phyloP scores from a whole-genome alignment of 805 yeast species.

The Wickerhamomyces bovis region DNA sequence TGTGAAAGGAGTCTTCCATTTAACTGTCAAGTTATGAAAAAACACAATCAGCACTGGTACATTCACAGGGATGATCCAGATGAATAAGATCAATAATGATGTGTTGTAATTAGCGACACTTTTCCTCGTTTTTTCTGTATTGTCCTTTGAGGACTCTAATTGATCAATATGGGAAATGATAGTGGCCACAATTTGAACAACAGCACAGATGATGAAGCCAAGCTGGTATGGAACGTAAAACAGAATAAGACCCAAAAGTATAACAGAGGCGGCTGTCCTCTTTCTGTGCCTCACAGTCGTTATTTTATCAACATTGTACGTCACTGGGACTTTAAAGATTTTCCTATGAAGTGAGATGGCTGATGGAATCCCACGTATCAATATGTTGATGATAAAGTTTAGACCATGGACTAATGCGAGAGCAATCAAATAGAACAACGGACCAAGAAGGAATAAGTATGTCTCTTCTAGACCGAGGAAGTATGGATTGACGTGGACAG shows the following conservation, averaged over 20 bases:
- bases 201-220: conserved; percentile 55
- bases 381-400: neutral
- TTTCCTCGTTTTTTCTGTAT: conserved; percentile 11
- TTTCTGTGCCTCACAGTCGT: conserved; percentile 10
- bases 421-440: conserved; percentile 44
- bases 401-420: conserved; percentile 32
- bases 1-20: conserved; percentile 79
- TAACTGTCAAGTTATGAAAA: conserved; percentile 68
- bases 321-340: neutral
- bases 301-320: neutral
- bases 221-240: conserved; percentile 77
- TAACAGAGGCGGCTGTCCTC: conserved; percentile 10
- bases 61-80: conserved; percentile 76
- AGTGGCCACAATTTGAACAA: conserved; percentile 53
- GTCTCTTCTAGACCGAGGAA: conserved; percentile 62
- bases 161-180: conserved; percentile 27
- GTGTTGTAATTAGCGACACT: conserved; percentile 52
- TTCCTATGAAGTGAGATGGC: neutral
- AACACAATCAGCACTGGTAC: conserved; percentile 76
- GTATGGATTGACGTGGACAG: conserved; percentile 46
- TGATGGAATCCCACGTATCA: neutral
- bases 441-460: conserved; percentile 51
- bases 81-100: conserved; percentile 59
- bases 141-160: conserved; percentile 10
- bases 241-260: conserved; percentile 42